Percentiles rank a stretch among this genome's conserved stretches.
Conservation (phyloP, 225 moss, liverwort and hornwort species). For the Physcomitrellopsis africana region DNA sequence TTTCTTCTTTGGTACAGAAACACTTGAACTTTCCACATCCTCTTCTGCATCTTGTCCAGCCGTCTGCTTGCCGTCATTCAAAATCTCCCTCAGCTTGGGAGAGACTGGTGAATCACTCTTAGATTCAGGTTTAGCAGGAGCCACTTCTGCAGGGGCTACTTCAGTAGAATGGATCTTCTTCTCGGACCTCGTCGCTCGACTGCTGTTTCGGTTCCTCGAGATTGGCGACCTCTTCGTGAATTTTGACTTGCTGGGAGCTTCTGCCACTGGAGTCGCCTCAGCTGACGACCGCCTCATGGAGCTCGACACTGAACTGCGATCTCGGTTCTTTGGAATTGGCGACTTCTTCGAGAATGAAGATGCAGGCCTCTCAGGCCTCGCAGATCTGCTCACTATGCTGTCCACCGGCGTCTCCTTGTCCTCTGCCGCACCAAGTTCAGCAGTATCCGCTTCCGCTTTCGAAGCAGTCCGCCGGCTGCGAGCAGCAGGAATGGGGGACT, state of each 20-base stretch:
- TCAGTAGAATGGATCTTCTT: conserved; percentile 23
- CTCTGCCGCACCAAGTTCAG: conserved; percentile 17
- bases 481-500: conserved; percentile 59
- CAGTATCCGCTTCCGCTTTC: conserved; percentile 5
- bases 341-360: conserved; percentile 58
- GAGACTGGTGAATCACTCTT: conserved; percentile 43
- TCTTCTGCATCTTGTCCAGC: background rate
- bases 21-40: conserved; percentile 2
- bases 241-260: conserved; percentile 15
- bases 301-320: conserved; percentile 9
- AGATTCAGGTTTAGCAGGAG: background rate
- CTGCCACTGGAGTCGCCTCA: background rate
- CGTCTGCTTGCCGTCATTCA: conserved; percentile 27
- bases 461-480: conserved; percentile 39
- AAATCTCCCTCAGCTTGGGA: conserved; percentile 38
- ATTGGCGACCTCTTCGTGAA: conserved; percentile 9
- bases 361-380: conserved; percentile 30
- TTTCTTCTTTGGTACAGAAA: conserved; percentile 31
- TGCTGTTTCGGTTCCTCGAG: conserved; percentile 32
- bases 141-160: background rate
- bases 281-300: conserved; percentile 9
- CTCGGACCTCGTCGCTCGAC: conserved; percentile 35
- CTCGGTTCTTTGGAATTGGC: conserved; percentile 51
- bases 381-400: conserved; percentile 22
- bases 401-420: conserved; percentile 23